Base-by-base conservation (phyloP, 129 eudicot species). In the Erigeron canadensis region DNA sequence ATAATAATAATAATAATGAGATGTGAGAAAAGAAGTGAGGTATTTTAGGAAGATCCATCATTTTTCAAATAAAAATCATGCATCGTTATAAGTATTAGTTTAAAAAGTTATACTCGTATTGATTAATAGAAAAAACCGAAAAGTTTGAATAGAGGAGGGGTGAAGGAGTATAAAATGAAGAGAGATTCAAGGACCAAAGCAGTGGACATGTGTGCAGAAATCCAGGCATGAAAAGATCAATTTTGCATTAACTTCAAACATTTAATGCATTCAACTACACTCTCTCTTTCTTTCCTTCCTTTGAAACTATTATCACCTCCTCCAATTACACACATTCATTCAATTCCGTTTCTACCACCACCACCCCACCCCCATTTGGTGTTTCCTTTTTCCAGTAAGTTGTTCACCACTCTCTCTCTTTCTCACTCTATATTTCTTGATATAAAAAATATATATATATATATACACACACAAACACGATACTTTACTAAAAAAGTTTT, bases 231-330 rank as follows among this genome's bases (percentile, higher is more conserved):
- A 67, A 87, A 87, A 87, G 72, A 87, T 87, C 80, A 87, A 84
- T 79, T 76, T 70, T 80, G 92, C 92, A 89, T 86, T 84, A 71
- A 89, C 86, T 82, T 72, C 16, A 72, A 16, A 62, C 92, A 89
- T 89, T 89, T 75, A 89, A 78, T 89, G 82, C 86, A 77, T 86
- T 80, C 96, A 89, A 86, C 96, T 84, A 84, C 86, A 60, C 42
- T 59, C 80, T 34, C 70, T 74, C 75, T 62, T 59, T 46, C 77
- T 51, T 75, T 74, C 75, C 53, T 59, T 46, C 77, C 42, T 75
- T 80, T 75, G 79, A 79, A 56, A 66, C 78, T 65, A 43, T 58
- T 55, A 62, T 43, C 77, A 71, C 80, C 77, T 65, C 79, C 15
- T 53, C n/a, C n/a, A n/a, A n/a, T n/a, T n/a, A n/a, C n/a, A 41